These are phyloP conservation scores for Poa annua DNA, from an alignment of 176 grass and related monocot genomes.

Conservation along the genomic window DNA sequence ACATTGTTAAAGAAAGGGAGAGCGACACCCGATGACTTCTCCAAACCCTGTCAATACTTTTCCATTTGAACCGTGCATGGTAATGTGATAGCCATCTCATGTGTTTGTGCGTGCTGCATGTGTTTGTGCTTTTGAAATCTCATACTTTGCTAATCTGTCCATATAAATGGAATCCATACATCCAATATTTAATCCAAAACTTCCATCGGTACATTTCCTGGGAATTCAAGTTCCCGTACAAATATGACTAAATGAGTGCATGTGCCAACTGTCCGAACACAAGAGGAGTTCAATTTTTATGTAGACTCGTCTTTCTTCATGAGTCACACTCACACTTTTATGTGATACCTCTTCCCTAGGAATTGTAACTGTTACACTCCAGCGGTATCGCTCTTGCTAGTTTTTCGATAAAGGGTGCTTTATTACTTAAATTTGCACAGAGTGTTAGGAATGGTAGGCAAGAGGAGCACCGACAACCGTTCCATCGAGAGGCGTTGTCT, in stretches of 20 bases:
- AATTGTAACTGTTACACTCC: background rate
- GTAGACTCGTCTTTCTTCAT: background rate
- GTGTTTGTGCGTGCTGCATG: background rate
- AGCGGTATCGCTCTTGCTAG: too few species aligned
- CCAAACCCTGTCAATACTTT: background rate
- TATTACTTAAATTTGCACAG: too few species aligned
- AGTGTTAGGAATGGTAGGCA: background rate
- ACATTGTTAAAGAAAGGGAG: background rate
- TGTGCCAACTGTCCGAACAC: background rate
- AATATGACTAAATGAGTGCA: background rate
- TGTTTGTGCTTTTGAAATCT: background rate
- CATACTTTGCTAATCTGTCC: too few species aligned
- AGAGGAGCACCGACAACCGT: background rate
- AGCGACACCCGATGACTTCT: background rate
- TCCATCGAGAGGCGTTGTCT: accelerated
- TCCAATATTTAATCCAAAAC: too few species aligned
- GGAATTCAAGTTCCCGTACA: too few species aligned
- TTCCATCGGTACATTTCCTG: too few species aligned
- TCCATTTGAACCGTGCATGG: background rate
- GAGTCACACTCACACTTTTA: background rate
- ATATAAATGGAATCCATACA: too few species aligned
- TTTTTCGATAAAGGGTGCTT: too few species aligned
- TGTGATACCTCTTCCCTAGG: background rate
- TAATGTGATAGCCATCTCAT: background rate
- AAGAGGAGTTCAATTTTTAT: background rate